Percentiles rank a stretch among this genome's conserved stretches.
These are phyloP conservation scores for Parascedosporium putredinis DNA, from an alignment of 2,329 filamentous ascomycete species.

Conservation along the genomic window DNA sequence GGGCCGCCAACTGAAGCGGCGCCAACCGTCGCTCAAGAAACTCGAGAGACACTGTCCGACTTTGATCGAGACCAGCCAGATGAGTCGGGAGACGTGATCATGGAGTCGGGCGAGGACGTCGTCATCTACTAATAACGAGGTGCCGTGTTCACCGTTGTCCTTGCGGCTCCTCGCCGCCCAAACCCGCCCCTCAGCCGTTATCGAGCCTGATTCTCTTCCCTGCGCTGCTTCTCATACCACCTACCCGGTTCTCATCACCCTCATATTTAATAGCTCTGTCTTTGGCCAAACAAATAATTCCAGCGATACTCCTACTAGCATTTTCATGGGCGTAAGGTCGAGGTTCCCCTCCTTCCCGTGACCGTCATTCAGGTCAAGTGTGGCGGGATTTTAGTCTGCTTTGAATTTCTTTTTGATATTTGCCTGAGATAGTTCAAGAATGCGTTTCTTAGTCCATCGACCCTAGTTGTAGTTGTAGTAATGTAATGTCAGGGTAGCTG, in stretches of 20 bases:
- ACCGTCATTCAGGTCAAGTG: too few species aligned
- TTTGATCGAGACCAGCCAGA: slow-evolving; percentile 45
- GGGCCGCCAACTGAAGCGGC: slow-evolving; percentile 9
- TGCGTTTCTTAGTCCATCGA: too few species aligned
- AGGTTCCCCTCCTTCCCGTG: background rate
- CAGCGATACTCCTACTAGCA: background rate
- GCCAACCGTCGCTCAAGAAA: slow-evolving; percentile 10
- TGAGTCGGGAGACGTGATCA: slow-evolving; percentile 64
- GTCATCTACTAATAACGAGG: slow-evolving; percentile 73
- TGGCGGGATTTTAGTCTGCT: background rate
- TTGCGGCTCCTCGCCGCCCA: background rate
- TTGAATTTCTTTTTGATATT: background rate
- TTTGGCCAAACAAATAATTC: background rate
- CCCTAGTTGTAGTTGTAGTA: too few species aligned
- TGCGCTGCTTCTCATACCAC: too few species aligned
- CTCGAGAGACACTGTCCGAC: slow-evolving; percentile 3
- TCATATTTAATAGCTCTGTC: background rate
- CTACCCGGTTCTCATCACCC: background rate
- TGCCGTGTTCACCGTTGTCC: background rate
- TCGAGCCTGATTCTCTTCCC: too few species aligned
- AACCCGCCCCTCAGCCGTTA: background rate
- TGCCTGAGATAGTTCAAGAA: too few species aligned
- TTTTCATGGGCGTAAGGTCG: slow-evolving; percentile 2
- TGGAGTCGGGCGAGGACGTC: slow-evolving; percentile 80
- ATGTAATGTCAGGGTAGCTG: too few species aligned